Base-by-base conservation (phyloP, 116 monocot species). In the Phalaenopsis hybrid region DNA sequence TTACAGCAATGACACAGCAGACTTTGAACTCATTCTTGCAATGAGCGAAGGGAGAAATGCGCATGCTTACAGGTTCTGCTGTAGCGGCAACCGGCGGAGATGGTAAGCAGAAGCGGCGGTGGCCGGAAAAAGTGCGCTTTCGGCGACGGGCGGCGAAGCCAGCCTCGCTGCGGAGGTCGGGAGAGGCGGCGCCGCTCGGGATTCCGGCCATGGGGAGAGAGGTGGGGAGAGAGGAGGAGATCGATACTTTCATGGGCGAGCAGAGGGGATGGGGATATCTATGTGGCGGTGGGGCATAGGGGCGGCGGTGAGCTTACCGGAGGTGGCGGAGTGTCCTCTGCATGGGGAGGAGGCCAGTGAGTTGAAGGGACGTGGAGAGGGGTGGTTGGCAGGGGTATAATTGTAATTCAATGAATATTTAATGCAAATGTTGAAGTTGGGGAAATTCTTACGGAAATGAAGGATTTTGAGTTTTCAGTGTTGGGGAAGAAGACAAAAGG, bases 111-210 rank as follows among this genome's bases (percentile, higher is more conserved):
- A 41, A 4, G 45, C 79, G 79, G 74, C 61, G 79, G 13, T 57
- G 74, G 21, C 58, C 37, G 25, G 17, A 18, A 59, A 74, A 74
- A 13, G 84, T 79, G 9, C 84, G 20, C 55, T 75, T 79, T 16
- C 84, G 45, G 11, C 84, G 84, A 37, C 74, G 51, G 9, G 59
- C 73, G 79, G 25, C 49, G 78, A 79, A 79, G 8, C 79, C 59
- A 1, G 25, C 79, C 8, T 21, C 58, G 3, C 23, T 1, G 61
- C 79, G 83, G 37, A 57, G 79, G 46, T 51, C 57, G 7, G 57
- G 52, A 21, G 23, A 8, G 68, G 31, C 8, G 10, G 51, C 65
- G 50, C 25, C 20, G 4, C 20, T 28, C 23, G 15, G 12, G 57
- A 46, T 79, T 63, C 37, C 57, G 41, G 72, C 61, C 82, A 82